These are phyloP conservation scores for Cercospora janseana DNA, from an alignment of 2,329 filamentous ascomycete genomes.

Conservation along the genomic window DNA sequence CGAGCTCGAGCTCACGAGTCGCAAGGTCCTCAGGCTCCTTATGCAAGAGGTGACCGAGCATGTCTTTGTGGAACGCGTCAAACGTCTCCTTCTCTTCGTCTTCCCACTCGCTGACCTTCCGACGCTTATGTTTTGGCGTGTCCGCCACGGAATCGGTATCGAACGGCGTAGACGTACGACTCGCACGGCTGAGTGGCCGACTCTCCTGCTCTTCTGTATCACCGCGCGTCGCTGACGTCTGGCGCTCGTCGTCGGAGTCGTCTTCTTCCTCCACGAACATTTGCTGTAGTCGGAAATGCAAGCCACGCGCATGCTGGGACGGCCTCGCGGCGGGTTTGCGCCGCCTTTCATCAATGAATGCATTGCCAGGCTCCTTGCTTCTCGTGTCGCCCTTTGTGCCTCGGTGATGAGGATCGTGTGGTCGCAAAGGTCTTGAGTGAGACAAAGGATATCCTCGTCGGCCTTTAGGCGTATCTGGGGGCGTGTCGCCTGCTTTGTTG, in stretches of 20 bases:
- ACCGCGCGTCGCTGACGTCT: conserved; percentile 59
- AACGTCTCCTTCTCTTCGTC: conserved; percentile 52
- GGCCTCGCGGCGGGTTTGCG: conserved; percentile 57
- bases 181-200: conserved; percentile 70
- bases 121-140: conserved; percentile 46
- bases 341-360: conserved; percentile 58
- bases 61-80: conserved; percentile 46
- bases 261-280: conserved; percentile 74
- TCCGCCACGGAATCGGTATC: conserved; percentile 49
- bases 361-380: conserved; percentile 43
- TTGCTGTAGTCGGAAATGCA: conserved; percentile 75
- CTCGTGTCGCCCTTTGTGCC: conserved; percentile 37
- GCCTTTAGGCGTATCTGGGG: conserved; percentile 62
- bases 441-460: conserved; percentile 37
- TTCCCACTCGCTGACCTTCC: conserved; percentile 47
- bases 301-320: conserved; percentile 64
- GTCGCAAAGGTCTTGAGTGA: conserved; percentile 44
- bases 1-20: conserved; percentile 60
- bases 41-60: conserved; percentile 51
- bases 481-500: conserved; percentile 58
- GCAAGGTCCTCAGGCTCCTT: conserved; percentile 68
- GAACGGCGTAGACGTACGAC: conserved; percentile 52
- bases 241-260: conserved; percentile 74
- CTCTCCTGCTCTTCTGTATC: conserved; percentile 87
- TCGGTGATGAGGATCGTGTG: conserved; percentile 46